phyloP scores from a whole-genome alignment of 2,329 filamentous ascomycete genomes.

The Alternaria sp. region DNA sequence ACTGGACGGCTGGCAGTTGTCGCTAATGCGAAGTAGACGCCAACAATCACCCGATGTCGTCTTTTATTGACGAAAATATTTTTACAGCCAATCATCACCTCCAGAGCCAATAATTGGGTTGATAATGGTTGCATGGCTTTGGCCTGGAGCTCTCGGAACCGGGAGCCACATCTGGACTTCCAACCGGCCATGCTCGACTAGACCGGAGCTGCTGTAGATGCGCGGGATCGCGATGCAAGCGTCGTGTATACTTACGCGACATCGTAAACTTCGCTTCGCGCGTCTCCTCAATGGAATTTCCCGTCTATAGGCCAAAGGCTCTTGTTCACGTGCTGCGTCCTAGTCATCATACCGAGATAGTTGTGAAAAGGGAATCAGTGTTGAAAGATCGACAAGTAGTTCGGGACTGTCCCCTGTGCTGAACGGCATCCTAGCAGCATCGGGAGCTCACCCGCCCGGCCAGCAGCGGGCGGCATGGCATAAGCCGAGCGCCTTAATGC shows the following conservation, averaged over 20 bases:
- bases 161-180: slow-evolving; percentile 18
- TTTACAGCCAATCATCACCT: slow-evolving; percentile 18
- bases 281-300: neutral
- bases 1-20: slow-evolving; percentile 21
- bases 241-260: slow-evolving; percentile 9
- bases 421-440: neutral
- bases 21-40: slow-evolving; percentile 31
- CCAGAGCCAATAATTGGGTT: slow-evolving; percentile 13
- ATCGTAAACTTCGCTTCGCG: neutral
- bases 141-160: slow-evolving; percentile 14
- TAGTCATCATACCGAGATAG: neutral
- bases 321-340: neutral
- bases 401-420: neutral
- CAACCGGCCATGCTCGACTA: slow-evolving; percentile 12
- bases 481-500: neutral
- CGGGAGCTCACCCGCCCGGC: neutral
- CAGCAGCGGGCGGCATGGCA: neutral
- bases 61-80: slow-evolving; percentile 17
- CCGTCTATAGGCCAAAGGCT: neutral
- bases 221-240: slow-evolving; percentile 15
- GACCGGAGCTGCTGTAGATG: slow-evolving; percentile 11
- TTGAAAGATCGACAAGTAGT: neutral
- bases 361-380: neutral
- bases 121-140: slow-evolving; percentile 16
- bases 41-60: slow-evolving; percentile 14